These are phyloP conservation scores for Acidiella bohemica DNA, from an alignment of 495 filamentous ascomycete genomes.

Conservation along the genomic window DNA sequence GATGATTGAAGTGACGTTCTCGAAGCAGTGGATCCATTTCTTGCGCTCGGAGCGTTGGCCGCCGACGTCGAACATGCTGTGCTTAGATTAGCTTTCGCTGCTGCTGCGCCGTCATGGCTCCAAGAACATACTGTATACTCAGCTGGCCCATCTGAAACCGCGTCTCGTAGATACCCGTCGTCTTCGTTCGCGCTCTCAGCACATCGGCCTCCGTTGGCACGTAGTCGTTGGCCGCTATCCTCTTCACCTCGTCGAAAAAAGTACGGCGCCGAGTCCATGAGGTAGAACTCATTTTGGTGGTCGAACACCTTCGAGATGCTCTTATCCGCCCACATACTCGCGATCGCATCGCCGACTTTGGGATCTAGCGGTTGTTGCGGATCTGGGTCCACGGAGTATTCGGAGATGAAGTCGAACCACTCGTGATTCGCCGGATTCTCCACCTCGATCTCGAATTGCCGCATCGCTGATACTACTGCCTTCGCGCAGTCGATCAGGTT, in stretches of 20 bases:
- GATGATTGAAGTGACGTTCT: slow-evolving; percentile 99
- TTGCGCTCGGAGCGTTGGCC: slow-evolving; percentile 94
- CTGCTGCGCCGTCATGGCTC: neutral
- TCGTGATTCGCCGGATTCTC: slow-evolving; percentile 54
- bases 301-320: slow-evolving; percentile 76
- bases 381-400: slow-evolving; percentile 81
- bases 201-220: slow-evolving; percentile 88
- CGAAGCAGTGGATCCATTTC: slow-evolving; percentile 99
- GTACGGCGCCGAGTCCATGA: slow-evolving; percentile 99
- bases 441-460: slow-evolving; percentile 72
- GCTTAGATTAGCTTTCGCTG: slow-evolving; percentile 9
- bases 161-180: slow-evolving; percentile 98
- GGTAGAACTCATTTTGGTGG: slow-evolving; percentile 91
- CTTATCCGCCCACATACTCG: slow-evolving; percentile 79
- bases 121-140: slow-evolving; percentile 81
- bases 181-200: slow-evolving; percentile 89
- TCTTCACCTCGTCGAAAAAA: slow-evolving; percentile 86
- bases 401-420: slow-evolving; percentile 63
- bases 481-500: slow-evolving; percentile 95
- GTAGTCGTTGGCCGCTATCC: slow-evolving; percentile 77
- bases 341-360: slow-evolving; percentile 68
- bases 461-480: slow-evolving; percentile 74
- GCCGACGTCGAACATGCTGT: slow-evolving; percentile 97
- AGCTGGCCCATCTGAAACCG: slow-evolving; percentile 95
- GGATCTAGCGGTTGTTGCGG: slow-evolving; percentile 67